Percentiles rank a stretch among this genome's conserved stretches.
Conservation (phyloP, 2,329 filamentous ascomycete genomes). For the Fusarium camptoceras region DNA sequence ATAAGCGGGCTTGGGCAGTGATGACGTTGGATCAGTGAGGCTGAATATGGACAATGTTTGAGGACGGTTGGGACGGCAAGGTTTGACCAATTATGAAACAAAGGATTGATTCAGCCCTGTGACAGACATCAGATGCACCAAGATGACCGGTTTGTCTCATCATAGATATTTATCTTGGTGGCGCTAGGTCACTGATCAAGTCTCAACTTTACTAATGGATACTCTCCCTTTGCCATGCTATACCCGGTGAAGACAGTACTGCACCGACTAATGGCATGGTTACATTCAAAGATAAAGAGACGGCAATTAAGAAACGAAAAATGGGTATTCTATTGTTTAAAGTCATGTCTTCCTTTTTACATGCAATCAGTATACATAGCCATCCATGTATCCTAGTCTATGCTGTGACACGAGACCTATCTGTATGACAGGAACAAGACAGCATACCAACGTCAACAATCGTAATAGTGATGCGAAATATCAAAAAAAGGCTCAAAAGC, state of each 20-base stretch:
- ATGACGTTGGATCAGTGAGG: slow-evolving; percentile 1
- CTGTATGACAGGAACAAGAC: not conserved
- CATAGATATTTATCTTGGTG: no score
- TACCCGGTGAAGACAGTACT: no score
- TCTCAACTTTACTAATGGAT: no score
- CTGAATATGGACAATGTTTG: not conserved
- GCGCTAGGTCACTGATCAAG: no score
- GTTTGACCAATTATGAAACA: not conserved
- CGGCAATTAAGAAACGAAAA: not conserved
- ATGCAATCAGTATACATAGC: not conserved
- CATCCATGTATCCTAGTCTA: not conserved
- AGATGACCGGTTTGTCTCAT: no score
- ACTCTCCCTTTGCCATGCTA: no score
- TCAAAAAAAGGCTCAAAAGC: not conserved
- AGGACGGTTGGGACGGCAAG: not conserved
- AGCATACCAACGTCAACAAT: not conserved
- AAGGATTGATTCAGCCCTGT: not conserved
- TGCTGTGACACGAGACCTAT: not conserved
- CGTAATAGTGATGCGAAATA: no score
- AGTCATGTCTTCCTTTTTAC: not conserved
- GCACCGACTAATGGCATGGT: no score
- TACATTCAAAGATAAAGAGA: not conserved
- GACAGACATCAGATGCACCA: not conserved
- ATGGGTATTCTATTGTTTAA: not conserved
- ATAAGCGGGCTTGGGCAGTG: slow-evolving; percentile 12